Base-by-base conservation (phyloP, 2,329 filamentous ascomycete genomes). In the Camillea tinctor region DNA sequence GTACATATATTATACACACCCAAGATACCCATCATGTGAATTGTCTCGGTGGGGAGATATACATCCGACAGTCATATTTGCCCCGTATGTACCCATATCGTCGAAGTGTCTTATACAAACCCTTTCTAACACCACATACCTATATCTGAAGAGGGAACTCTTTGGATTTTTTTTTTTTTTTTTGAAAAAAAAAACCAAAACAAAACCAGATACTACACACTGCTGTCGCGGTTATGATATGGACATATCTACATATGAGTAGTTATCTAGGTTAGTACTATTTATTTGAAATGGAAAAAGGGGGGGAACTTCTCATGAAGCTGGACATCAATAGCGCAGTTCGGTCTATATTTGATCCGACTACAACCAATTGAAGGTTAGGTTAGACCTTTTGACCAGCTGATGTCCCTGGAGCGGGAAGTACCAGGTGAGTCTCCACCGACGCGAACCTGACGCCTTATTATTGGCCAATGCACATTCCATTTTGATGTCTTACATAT, bases 381-480 rank as follows among this genome's bases (percentile, higher is more conserved):
- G n/a, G n/a, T n/a, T n/a, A n/a, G n/a, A n/a, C n/a, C n/a, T n/a
- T n/a, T n/a, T n/a, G n/a, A n/a, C n/a, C n/a, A n/a, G n/a, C n/a
- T n/a, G n/a, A n/a, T n/a, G n/a, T n/a, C n/a, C n/a, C n/a, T n/a
- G n/a, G n/a, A n/a, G n/a, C n/a, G n/a, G n/a, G n/a, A n/a, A n/a
- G n/a, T n/a, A n/a, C n/a, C n/a, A n/a, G n/a, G 17, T 19, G 20
- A 3, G 24, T 36, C 48, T 26, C 57, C 60, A 64, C 57, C 44
- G 30, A 55, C 57, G 36, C 60, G 60, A 62, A 55, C 56, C 2
- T 58, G 48, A 55, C 54, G 50, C 55, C 57, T 48, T 53, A 13
- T 15, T 8, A 64, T 66, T 66, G 64, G 64, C 20, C 57, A 63
- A 59, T 57, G 58, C n/a, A 15, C 13, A 44, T 52, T 57, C 20